A percentile compares a stretch with the other conserved stretches of the same genome.
phyloP scores from a whole-genome alignment of 2,329 filamentous ascomycete species.

The Ophiocordyceps camponoti-saundersi region DNA sequence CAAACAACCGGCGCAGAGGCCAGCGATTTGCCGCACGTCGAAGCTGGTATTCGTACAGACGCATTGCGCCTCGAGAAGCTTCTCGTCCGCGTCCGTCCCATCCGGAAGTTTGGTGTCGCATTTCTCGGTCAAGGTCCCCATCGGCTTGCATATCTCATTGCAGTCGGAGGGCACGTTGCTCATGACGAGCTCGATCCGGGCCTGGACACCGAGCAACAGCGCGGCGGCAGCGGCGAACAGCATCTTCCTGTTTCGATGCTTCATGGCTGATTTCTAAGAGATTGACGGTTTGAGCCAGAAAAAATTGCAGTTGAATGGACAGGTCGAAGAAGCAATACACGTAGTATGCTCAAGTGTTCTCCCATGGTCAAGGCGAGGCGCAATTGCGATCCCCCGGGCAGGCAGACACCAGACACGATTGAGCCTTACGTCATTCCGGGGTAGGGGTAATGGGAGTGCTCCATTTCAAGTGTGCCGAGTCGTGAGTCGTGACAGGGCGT shows the following conservation, averaged over 20 bases:
- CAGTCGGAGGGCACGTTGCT: conserved; percentile 18
- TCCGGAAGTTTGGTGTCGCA: conserved; percentile 17
- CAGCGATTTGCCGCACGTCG: conserved; percentile 17
- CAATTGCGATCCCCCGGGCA: too few species aligned
- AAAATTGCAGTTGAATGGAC: too few species aligned
- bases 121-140: conserved; percentile 15
- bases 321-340: too few species aligned
- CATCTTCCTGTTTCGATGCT: neutral
- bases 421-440: too few species aligned
- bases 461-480: too few species aligned
- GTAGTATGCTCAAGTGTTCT: too few species aligned
- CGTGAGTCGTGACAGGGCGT: too few species aligned
- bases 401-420: too few species aligned
- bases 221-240: conserved; percentile 9
- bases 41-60: conserved; percentile 23
- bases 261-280: neutral
- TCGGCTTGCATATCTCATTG: conserved; percentile 17
- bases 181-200: conserved; percentile 15
- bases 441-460: too few species aligned
- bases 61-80: conserved; percentile 20
- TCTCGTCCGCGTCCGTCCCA: conserved; percentile 15
- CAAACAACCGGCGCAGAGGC: conserved; percentile 20
- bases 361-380: too few species aligned
- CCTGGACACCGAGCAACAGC: conserved; percentile 9
- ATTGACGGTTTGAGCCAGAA: too few species aligned